Percentiles rank a stretch among this genome's conserved stretches.
Conservation (phyloP, 202 grass and related monocot genomes). For the Setaria italica region DNA sequence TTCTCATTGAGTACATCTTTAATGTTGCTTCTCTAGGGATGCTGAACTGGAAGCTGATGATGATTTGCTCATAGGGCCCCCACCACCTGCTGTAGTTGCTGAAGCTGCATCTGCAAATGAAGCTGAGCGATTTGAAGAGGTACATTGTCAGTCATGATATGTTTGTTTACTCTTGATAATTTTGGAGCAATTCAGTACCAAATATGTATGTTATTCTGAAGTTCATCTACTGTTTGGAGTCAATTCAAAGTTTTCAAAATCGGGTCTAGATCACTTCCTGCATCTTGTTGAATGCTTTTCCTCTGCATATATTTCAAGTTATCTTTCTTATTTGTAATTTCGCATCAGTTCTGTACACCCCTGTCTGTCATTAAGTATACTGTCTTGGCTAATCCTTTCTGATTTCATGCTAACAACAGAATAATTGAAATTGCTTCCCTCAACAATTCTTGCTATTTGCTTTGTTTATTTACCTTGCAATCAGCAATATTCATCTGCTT, state of each 20-base stretch:
- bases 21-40: slow-evolving; percentile 59
- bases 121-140: slow-evolving; percentile 99
- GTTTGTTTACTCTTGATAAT: slow-evolving; percentile 7
- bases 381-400: neutral
- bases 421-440: neutral
- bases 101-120: slow-evolving; percentile 98
- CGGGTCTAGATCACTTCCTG: neutral
- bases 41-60: slow-evolving; percentile 86
- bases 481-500: neutral
- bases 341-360: neutral
- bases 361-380: neutral
- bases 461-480: slow-evolving; percentile 41
- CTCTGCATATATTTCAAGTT: neutral
- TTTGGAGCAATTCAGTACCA: slow-evolving; percentile 3
- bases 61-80: slow-evolving; percentile 87
- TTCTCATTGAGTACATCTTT: slow-evolving; percentile 24
- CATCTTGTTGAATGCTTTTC: slow-evolving; percentile 18
- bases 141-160: slow-evolving; percentile 39
- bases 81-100: slow-evolving; percentile 90
- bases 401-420: neutral
- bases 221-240: slow-evolving; percentile 16
- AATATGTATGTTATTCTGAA: slow-evolving; percentile 18
- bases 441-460: neutral
- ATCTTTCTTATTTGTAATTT: slow-evolving; percentile 11
- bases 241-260: slow-evolving; percentile 2